Conservation (phyloP, 2,329 filamentous ascomycete genomes). For the Niveomyces coronatus region DNA sequence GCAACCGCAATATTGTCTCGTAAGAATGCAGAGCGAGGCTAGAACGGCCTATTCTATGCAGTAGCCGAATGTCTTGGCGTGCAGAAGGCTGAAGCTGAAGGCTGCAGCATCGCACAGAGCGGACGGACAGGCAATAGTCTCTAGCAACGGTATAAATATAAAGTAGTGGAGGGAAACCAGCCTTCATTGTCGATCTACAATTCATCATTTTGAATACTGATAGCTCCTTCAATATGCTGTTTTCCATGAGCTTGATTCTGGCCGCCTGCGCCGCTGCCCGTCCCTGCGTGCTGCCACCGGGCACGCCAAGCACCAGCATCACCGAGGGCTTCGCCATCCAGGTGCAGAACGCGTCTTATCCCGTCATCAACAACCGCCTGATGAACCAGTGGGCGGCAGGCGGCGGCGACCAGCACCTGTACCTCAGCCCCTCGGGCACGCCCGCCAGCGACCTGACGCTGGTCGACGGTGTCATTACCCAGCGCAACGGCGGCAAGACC, state of each 20-base stretch:
- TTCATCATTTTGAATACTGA: neutral
- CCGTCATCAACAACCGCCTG: constrained; percentile 25
- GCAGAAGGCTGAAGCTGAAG: constrained; percentile 2
- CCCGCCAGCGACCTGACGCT: constrained; percentile 26
- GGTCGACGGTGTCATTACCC: constrained; percentile 27
- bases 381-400: constrained; percentile 26
- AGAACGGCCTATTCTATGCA: neutral
- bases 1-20: too few relatives aligned
- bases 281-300: constrained; percentile 21
- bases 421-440: constrained; percentile 27
- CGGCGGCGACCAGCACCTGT: constrained; percentile 30
- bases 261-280: constrained; percentile 9
- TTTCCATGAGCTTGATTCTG: constrained; percentile 13
- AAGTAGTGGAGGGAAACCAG: too few relatives aligned
- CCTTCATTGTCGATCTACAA: too few relatives aligned
- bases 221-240: neutral
- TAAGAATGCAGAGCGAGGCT: constrained; percentile 3
- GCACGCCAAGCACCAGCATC: constrained; percentile 22
- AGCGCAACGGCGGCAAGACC: constrained; percentile 10
- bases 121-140: too few relatives aligned
- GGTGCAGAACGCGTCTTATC: constrained; percentile 26
- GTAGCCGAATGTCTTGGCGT: constrained; percentile 1
- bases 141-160: too few relatives aligned
- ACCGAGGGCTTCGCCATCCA: constrained; percentile 24
- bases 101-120: neutral